phyloP scores from a whole-genome alignment of 1,139 yeast species.

The Geotrichum siamense region DNA sequence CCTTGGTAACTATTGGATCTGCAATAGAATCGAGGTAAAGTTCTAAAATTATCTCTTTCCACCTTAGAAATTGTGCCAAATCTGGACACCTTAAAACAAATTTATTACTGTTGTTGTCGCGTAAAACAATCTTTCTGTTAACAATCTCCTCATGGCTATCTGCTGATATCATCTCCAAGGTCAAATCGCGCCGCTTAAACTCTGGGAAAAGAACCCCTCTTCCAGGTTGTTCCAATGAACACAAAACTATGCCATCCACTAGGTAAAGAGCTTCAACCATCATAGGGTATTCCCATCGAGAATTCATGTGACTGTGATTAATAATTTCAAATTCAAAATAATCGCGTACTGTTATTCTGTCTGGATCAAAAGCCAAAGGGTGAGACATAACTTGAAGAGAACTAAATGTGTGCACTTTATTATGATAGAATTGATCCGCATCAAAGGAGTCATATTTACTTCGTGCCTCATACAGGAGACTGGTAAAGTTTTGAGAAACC shows the following conservation, averaged over 20 bases:
- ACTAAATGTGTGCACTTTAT: constrained; percentile 29
- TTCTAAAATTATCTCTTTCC: not conserved
- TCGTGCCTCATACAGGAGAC: constrained; percentile 15
- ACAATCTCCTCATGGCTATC: not conserved
- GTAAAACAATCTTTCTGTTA: constrained; percentile 7
- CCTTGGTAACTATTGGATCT: not conserved
- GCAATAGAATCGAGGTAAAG: not conserved
- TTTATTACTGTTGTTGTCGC: constrained; percentile 2
- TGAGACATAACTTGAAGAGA: constrained; percentile 14
- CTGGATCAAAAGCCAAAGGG: constrained; percentile 24
- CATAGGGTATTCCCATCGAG: constrained; percentile 18
- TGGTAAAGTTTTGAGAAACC: not conserved
- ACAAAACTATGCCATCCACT: constrained; percentile 32
- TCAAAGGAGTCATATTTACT: constrained; percentile 25
- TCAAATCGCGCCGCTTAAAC: constrained; percentile 32
- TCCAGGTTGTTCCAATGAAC: constrained; percentile 34
- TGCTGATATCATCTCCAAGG: constrained; percentile 15
- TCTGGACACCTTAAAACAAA: constrained; percentile 12
- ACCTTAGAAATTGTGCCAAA: not conserved
- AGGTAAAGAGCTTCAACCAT: constrained; percentile 24
- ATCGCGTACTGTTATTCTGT: constrained; percentile 30
- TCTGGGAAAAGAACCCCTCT: constrained; percentile 35
- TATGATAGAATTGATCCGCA: constrained; percentile 27
- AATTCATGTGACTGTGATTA: constrained; percentile 23
- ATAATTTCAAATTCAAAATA: constrained; percentile 31